Conservation (phyloP, 1,284 basidiomycete genomes). For the Ceratobasidium sp. region DNA sequence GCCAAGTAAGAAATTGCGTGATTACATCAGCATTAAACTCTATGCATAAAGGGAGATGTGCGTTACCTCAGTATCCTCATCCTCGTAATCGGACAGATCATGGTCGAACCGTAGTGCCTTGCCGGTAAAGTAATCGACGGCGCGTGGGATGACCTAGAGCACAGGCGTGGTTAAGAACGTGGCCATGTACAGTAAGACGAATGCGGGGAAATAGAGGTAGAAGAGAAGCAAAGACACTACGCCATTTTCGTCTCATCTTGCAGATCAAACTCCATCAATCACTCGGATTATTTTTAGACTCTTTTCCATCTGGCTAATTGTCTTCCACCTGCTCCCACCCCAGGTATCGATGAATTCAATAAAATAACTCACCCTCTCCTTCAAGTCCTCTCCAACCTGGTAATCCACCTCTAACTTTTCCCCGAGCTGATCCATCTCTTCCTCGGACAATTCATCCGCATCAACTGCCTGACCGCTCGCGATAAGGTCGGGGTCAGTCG, state of each 20-base stretch:
- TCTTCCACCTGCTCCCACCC: neutral
- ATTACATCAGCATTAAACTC: neutral
- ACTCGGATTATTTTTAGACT: no score
- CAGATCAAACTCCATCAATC: neutral
- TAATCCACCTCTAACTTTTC: slow-evolving; percentile 96
- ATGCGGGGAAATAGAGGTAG: slow-evolving; percentile 13
- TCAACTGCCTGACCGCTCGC: slow-evolving; percentile 64
- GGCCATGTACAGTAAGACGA: neutral
- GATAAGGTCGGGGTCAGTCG: slow-evolving; percentile 65
- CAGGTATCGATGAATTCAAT: neutral
- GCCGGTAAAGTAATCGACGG: slow-evolving; percentile 96
- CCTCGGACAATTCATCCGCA: slow-evolving; percentile 83
- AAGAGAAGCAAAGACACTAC: slow-evolving; percentile 11
- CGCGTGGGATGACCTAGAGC: slow-evolving; percentile 90
- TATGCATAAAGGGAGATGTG: neutral
- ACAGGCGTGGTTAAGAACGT: neutral
- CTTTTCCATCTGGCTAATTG: neutral
- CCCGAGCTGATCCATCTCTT: slow-evolving; percentile 90
- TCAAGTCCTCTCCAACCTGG: slow-evolving; percentile 98
- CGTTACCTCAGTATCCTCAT: slow-evolving; percentile 59
- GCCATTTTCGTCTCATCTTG: neutral
- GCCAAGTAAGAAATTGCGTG: neutral
- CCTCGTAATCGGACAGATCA: slow-evolving; percentile 72
- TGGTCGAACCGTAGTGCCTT: slow-evolving; percentile 94
- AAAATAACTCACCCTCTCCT: no score